A percentile compares a stretch with the other conserved stretches of the same genome.
These are phyloP conservation scores for Arabidopsis arenosa DNA, from an alignment of 345 rosid species.

Conservation along the genomic window DNA sequence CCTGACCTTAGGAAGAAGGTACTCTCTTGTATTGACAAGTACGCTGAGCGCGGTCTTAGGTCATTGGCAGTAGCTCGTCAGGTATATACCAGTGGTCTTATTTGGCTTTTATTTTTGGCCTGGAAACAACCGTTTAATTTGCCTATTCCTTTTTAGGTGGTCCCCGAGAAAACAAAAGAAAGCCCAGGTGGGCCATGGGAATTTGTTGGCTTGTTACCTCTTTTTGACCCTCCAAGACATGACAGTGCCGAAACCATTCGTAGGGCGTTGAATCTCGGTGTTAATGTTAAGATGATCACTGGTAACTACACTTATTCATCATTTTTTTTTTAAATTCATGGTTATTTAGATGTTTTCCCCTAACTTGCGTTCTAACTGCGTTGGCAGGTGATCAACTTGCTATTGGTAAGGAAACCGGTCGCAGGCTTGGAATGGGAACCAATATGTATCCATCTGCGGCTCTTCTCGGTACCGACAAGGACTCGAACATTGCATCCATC, in stretches of 20 bases:
- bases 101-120: background rate
- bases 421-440: slow-evolving; percentile 97
- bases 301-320: slow-evolving; percentile 46
- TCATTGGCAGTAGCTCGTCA: slow-evolving; percentile 88
- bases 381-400: slow-evolving; percentile 88
- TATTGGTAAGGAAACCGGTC: slow-evolving; percentile 91
- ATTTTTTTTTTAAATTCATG: slow-evolving; percentile 3
- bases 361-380: slow-evolving; percentile 23
- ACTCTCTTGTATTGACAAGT: slow-evolving; percentile 69
- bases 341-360: slow-evolving; percentile 13
- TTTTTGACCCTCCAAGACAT: slow-evolving; percentile 67
- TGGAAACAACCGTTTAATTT: slow-evolving; percentile 17
- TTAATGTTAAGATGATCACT: slow-evolving; percentile 97
- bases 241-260: slow-evolving; percentile 69
- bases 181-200: slow-evolving; percentile 84
- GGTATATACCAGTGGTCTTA: slow-evolving; percentile 46
- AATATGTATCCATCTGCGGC: slow-evolving; percentile 95
- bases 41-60: slow-evolving; percentile 89
- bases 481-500: slow-evolving; percentile 50
- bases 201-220: slow-evolving; percentile 66
- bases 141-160: slow-evolving; percentile 49
- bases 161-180: slow-evolving; percentile 73
- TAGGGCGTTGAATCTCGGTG: slow-evolving; percentile 78
- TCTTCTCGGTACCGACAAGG: slow-evolving; percentile 74
- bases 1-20: slow-evolving; percentile 69